A percentile compares a stretch with the other conserved stretches of the same genome.
Conservation (phyloP, 768 basidiomycete species). For the Termitomyces sp. region DNA sequence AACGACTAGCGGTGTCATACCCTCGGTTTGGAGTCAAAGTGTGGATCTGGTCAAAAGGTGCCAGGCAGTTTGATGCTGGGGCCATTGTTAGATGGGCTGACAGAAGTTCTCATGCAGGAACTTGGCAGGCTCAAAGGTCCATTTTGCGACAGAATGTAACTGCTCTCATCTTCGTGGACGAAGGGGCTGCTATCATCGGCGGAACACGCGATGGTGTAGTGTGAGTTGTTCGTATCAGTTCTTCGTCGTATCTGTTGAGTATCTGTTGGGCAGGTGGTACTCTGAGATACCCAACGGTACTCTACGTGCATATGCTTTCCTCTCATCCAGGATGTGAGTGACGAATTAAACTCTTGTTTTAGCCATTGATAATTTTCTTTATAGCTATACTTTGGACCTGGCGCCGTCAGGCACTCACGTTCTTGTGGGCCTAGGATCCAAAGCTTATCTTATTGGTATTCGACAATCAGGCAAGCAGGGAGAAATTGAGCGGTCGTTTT, state of each 20-base stretch:
- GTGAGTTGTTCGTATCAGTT: constrained; percentile 31
- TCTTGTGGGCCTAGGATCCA: constrained; percentile 46
- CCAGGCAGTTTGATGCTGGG: background rate
- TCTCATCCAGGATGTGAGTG: constrained; percentile 53
- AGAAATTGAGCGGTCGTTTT: constrained; percentile 47
- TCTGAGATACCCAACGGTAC: constrained; percentile 65
- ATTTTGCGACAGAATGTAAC: constrained; percentile 62
- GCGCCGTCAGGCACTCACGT: constrained; percentile 42
- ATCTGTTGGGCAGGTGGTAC: constrained; percentile 45
- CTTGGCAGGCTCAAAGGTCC: constrained; percentile 60
- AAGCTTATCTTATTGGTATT: constrained; percentile 46
- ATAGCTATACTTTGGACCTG: constrained; percentile 50
- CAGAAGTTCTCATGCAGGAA: constrained; percentile 29
- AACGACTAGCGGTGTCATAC: constrained; percentile 58
- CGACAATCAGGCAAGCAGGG: constrained; percentile 44
- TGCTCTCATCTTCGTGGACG: constrained; percentile 55
- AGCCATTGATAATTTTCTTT: background rate
- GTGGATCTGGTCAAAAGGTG: constrained; percentile 60
- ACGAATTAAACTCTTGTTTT: background rate
- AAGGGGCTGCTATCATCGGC: constrained; percentile 58
- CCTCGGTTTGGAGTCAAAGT: constrained; percentile 55
- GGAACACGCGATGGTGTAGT: constrained; percentile 67
- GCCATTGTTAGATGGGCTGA: constrained; percentile 2
- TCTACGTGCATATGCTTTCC: constrained; percentile 51
- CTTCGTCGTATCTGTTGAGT: background rate